phyloP scores from a whole-genome alignment of 2,329 filamentous ascomycete genomes.

The Didymellaceae sp. region DNA sequence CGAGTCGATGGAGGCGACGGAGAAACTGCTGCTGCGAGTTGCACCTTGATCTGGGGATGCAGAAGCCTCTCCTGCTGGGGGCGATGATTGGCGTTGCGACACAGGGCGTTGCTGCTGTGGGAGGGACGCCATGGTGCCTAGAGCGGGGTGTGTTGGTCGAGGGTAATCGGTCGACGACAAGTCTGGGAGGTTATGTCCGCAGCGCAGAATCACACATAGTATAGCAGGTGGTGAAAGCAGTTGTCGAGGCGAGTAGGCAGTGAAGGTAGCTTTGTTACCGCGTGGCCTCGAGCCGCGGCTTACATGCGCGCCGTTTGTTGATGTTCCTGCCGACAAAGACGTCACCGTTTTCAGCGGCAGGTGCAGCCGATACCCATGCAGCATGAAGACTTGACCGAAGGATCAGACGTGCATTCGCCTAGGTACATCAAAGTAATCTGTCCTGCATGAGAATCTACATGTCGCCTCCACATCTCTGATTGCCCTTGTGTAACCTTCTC shows the following conservation, averaged over 20 bases:
- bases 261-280: neutral
- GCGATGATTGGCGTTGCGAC: conserved; percentile 43
- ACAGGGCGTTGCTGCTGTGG: conserved; percentile 47
- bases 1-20: conserved; percentile 53
- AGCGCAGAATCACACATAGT: neutral
- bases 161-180: neutral
- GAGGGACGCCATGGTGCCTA: conserved; percentile 50
- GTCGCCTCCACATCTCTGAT: neutral
- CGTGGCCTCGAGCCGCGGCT: conserved; percentile 7
- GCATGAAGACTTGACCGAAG: neutral
- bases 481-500: neutral
- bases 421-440: conserved; percentile 1
- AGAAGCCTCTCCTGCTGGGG: conserved; percentile 27
- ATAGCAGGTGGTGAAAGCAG: neutral
- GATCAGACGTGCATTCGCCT: neutral
- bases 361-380: neutral
- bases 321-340: conserved; percentile 15
- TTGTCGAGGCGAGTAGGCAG: neutral
- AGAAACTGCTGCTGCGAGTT: conserved; percentile 45
- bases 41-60: conserved; percentile 27
- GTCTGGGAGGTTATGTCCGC: neutral
- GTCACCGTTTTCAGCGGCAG: conserved; percentile 5
- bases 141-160: neutral
- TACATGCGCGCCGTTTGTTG: conserved; percentile 5
- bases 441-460: neutral